phyloP scores from a whole-genome alignment of 176 grass and related monocot species.

The Musa acuminata region DNA sequence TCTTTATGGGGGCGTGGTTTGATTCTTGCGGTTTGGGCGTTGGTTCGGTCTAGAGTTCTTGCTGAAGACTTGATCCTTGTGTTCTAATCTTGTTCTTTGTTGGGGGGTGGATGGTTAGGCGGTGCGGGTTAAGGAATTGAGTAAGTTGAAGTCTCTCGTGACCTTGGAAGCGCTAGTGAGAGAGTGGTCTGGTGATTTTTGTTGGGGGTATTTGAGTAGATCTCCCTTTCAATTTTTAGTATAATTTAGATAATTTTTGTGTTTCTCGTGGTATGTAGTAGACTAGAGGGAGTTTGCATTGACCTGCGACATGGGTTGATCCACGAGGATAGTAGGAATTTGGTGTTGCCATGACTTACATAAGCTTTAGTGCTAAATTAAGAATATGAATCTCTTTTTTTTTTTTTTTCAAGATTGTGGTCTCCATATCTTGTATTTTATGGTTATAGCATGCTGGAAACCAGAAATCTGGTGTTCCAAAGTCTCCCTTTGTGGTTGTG shows the following conservation, averaged over 20 bases:
- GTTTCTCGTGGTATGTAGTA: background rate
- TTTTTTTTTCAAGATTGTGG: background rate
- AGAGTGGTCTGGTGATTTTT: background rate
- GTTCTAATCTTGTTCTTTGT: too few relatives aligned
- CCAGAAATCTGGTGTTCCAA: background rate
- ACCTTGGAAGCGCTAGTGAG: background rate
- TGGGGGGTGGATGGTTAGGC: background rate
- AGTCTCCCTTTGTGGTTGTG: background rate
- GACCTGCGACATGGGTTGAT: background rate
- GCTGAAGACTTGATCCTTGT: background rate
- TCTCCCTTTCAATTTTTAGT: background rate
- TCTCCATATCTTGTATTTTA: background rate
- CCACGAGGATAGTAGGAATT: background rate
- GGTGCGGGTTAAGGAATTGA: background rate
- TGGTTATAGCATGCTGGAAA: background rate
- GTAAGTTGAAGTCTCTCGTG: too few relatives aligned
- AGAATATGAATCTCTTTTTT: background rate
- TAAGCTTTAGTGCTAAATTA: background rate
- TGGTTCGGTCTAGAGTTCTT: background rate
- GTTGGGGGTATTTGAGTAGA: background rate
- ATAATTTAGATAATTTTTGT: conserved; percentile 1
- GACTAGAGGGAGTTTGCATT: background rate
- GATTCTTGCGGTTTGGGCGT: background rate
- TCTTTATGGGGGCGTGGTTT: background rate
- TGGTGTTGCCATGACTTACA: background rate